Percentiles rank a stretch among this genome's conserved stretches.
Conservation (phyloP, 768 basidiomycete genomes). For the Infundibulicybe gibba region DNA sequence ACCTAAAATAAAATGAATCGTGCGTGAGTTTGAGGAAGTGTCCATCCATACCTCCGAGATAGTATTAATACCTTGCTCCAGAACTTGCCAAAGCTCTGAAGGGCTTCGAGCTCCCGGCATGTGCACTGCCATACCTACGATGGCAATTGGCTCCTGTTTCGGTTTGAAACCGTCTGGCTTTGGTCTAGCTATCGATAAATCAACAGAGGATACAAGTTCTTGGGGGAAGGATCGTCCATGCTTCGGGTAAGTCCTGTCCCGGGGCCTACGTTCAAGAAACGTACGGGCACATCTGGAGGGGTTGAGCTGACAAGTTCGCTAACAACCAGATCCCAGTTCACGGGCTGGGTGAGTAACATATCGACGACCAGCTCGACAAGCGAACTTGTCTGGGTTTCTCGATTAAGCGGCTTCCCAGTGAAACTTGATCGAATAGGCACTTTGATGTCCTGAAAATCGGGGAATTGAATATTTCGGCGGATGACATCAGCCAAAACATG, state of each 20-base stretch:
- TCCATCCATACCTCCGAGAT: slow-evolving; percentile 41
- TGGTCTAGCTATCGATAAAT: slow-evolving; percentile 11
- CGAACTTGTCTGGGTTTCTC: slow-evolving; percentile 15
- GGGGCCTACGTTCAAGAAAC: slow-evolving; percentile 48
- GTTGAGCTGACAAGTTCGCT: slow-evolving; percentile 19
- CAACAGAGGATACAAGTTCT: slow-evolving; percentile 10
- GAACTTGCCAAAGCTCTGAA: slow-evolving; percentile 53
- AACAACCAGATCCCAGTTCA: slow-evolving; percentile 48
- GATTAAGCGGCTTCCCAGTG: slow-evolving; percentile 32
- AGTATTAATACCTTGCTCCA: slow-evolving; percentile 54
- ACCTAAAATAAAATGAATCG: slow-evolving; percentile 36
- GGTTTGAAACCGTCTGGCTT: background rate
- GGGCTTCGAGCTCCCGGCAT: slow-evolving; percentile 50
- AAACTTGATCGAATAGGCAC: slow-evolving; percentile 44
- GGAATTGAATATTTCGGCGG: slow-evolving; percentile 45
- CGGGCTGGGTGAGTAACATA: slow-evolving; percentile 47
- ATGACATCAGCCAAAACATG: slow-evolving; percentile 41
- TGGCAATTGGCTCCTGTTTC: slow-evolving; percentile 49
- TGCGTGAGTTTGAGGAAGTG: too few species aligned
- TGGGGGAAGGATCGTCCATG: slow-evolving; percentile 27
- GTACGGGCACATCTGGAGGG: slow-evolving; percentile 19
- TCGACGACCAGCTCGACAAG: slow-evolving; percentile 42
- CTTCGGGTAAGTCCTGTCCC: slow-evolving; percentile 35
- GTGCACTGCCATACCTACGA: slow-evolving; percentile 68
- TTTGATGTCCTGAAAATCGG: slow-evolving; percentile 41